Evolutionary conservation across 129 eudicot genomes (phyloP), one percentile per base, ranked within the genome.

Genomic region (Saussurea involucrata): DNA sequence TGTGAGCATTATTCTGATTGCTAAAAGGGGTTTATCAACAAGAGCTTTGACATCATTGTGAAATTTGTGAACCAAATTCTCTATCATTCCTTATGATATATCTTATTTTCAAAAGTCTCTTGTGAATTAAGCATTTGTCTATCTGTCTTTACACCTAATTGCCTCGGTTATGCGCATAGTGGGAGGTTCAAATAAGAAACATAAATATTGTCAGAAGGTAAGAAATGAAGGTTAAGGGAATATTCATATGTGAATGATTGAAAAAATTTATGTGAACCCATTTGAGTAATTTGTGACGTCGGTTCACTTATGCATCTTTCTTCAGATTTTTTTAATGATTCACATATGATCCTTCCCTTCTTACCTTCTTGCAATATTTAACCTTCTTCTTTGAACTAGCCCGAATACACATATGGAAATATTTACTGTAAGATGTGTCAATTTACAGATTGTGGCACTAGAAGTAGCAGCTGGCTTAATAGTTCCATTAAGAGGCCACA

Each of bases 1-100:
- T 95, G 79, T 92, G 69, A 80, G 2, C 17, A 40, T 12, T n/a
- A 25, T 37, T 82, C 72, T 27, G 72, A 28, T 28, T 21, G 57
- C 25, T 24, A 1, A 29, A 13, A 6, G 21, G 21, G 58, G 58
- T 49, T 15, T 40, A 40, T 66, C 55, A 37, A 58, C 69, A 24
- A 53, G 24, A 55, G 11, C 18, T 36, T 49, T 4, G 13, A 25
- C 40, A 66, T 66, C 46, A 34, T 25, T 32, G 36, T 64, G 15
- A 75, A 27, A 75, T 64, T 27, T 34, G 24, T 27, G 15, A 46
- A 71, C 46, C 65, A 65, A 22, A 67, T 27, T 66, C 11, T n/a
- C 4, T 63, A 80, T 67, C 79, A 80, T 80, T 66, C 18, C 84
- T 73, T 73, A 80, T 80, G 79, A 64, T 65, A 72, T 46, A 9